A percentile compares a stretch with the other conserved stretches of the same genome.
phyloP scores from a whole-genome alignment of 345 rosid species.

The Rhizophora apiculata region DNA sequence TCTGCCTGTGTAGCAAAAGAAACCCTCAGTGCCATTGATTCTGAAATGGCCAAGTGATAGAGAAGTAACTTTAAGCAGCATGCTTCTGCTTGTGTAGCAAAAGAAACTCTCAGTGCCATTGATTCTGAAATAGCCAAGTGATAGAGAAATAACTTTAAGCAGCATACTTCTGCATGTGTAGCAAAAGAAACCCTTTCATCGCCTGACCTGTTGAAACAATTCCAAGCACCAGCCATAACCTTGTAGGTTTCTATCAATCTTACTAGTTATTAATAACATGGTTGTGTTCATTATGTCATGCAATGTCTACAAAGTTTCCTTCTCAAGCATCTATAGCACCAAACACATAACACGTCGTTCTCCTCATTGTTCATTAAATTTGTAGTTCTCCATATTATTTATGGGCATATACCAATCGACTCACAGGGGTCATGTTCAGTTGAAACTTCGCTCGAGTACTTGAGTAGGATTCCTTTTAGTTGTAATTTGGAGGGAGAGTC shows the following conservation, averaged over 20 bases:
- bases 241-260: conserved; percentile 9
- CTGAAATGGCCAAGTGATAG: too few species aligned
- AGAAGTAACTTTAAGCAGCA: too few species aligned
- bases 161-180: too few species aligned
- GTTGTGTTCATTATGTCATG: conserved; percentile 14
- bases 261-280: conserved; percentile 19
- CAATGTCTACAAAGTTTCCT: not conserved
- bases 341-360: conserved; percentile 32
- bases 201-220: conserved; percentile 2
- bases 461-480: not conserved
- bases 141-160: not conserved
- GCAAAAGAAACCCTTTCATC: not conserved
- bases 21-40: too few species aligned
- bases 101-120: too few species aligned
- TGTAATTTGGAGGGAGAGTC: too few species aligned
- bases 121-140: too few species aligned
- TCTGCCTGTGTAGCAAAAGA: too few species aligned
- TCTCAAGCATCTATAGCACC: conserved; percentile 19
- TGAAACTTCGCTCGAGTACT: conserved; percentile 16
- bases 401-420: conserved; percentile 28
- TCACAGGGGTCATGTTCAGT: conserved; percentile 39
- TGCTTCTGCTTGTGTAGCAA: too few species aligned
- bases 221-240: not conserved
- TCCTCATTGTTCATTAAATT: conserved; percentile 28
- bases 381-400: conserved; percentile 10